Conservation (phyloP, 192 early-diverging fungal genomes). For the Diversispora epigaea region DNA sequence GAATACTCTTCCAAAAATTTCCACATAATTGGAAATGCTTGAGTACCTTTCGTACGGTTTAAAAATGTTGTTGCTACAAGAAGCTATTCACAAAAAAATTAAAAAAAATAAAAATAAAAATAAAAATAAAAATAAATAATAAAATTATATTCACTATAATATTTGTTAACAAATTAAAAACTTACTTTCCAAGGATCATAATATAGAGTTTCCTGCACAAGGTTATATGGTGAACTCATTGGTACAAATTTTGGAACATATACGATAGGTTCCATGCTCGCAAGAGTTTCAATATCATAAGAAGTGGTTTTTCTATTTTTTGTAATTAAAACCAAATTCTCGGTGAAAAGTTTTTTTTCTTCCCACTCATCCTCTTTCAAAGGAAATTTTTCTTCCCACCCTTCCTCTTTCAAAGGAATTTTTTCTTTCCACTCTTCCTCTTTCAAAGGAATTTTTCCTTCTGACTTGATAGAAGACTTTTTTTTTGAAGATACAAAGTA, state of each 20-base stretch:
- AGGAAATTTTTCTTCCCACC: not conserved
- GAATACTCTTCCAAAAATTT: constrained; percentile 32
- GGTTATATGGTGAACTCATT: constrained; percentile 27
- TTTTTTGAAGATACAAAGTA: not conserved
- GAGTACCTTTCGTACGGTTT: constrained; percentile 16
- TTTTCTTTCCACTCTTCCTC: not conserved
- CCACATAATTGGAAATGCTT: constrained; percentile 28
- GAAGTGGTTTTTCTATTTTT: too few species aligned
- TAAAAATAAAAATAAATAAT: not conserved
- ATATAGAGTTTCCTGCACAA: constrained; percentile 31
- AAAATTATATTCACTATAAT: not conserved
- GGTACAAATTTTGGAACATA: constrained; percentile 27
- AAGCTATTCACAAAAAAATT: not conserved
- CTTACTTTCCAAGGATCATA: constrained; percentile 33
- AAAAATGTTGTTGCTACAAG: constrained; percentile 30
- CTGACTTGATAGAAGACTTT: too few species aligned
- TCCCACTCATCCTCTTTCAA: not conserved
- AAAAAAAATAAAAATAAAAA: not conserved
- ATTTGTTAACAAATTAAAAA: not conserved
- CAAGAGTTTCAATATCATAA: too few species aligned
- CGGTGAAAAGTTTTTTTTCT: not conserved
- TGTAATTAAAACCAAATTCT: too few species aligned
- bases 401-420: not conserved
- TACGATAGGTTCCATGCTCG: too few species aligned
- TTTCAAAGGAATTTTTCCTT: not conserved